phyloP scores from a whole-genome alignment of 768 basidiomycete genomes.

The Cyclocybe cylindracea region DNA sequence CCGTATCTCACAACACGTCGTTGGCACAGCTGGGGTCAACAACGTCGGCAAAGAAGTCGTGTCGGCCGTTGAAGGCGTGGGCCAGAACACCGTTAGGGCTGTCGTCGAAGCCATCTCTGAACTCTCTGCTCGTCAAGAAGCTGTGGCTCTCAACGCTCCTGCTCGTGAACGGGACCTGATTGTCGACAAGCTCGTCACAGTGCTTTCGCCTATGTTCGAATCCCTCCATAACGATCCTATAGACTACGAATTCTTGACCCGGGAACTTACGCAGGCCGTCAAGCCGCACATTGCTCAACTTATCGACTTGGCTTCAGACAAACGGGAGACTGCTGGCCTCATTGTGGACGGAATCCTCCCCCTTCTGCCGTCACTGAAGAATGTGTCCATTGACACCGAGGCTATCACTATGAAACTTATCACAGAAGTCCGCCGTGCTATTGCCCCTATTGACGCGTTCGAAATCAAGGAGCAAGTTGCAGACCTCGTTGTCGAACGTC shows the following conservation, averaged over 20 bases:
- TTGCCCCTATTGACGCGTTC: conserved; percentile 79
- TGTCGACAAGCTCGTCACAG: conserved; percentile 58
- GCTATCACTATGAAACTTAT: conserved; percentile 60
- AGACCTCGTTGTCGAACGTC: conserved; percentile 82
- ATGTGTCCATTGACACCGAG: conserved; percentile 50
- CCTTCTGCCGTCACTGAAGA: conserved; percentile 48
- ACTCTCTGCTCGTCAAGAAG: conserved; percentile 57
- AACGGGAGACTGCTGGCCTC: conserved; percentile 81
- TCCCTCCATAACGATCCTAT: conserved; percentile 65
- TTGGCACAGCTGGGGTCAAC: conserved; percentile 21
- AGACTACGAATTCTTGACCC: conserved; percentile 78
- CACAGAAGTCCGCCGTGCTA: conserved; percentile 68
- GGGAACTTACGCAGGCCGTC: conserved; percentile 77
- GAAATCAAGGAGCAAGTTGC: conserved; percentile 90
- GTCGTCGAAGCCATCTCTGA: conserved; percentile 63
- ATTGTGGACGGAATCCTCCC: conserved; percentile 77
- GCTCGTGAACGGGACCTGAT: conserved; percentile 59
- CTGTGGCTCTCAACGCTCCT: conserved; percentile 44
- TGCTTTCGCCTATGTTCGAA: conserved; percentile 60
- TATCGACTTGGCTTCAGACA: conserved; percentile 87
- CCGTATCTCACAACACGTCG: conserved; percentile 45
- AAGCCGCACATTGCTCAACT: conserved; percentile 88
- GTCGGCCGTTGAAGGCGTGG: conserved; percentile 58
- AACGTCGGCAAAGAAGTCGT: conserved; percentile 32
- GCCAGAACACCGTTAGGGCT: conserved; percentile 55